phyloP scores from a whole-genome alignment of 352 stramenopile genomes.

The Globisporangium irregulare region DNA sequence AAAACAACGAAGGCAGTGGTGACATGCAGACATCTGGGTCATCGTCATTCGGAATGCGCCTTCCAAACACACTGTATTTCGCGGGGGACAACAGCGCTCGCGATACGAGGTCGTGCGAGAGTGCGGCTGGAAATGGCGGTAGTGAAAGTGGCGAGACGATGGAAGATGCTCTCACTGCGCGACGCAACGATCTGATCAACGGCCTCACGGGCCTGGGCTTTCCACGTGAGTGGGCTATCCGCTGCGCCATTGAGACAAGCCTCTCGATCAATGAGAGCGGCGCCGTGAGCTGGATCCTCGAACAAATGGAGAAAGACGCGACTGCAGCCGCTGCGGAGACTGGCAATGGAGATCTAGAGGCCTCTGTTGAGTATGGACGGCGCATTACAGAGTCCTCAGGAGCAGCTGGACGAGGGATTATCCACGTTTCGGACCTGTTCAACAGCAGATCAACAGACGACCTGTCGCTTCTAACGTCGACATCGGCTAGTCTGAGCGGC shows the following conservation, averaged over 20 bases:
- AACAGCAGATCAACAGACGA: constrained; percentile 18
- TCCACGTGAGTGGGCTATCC: constrained; percentile 70
- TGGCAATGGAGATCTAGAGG: not conserved
- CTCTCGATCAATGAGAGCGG: constrained; percentile 52
- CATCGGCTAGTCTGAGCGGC: not conserved
- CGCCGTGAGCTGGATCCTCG: constrained; percentile 88
- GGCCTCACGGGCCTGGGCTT: constrained; percentile 84
- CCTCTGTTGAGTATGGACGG: not conserved
- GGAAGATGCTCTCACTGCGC: not conserved
- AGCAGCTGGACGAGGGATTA: not conserved
- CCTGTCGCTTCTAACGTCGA: constrained; percentile 8
- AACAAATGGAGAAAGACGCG: constrained; percentile 84
- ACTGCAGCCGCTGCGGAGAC: not conserved
- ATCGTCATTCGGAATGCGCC: not conserved
- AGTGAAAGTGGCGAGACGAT: not conserved
- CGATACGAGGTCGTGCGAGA: constrained; percentile 1
- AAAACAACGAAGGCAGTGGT: not conserved
- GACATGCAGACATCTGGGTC: not conserved
- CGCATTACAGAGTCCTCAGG: not conserved
- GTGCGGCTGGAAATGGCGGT: not conserved
- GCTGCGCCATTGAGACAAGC: constrained; percentile 53
- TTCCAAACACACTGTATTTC: not conserved
- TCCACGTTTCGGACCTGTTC: constrained; percentile 4
- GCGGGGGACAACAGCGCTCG: not conserved
- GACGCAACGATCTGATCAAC: constrained; percentile 57